A percentile compares a stretch with the other conserved stretches of the same genome.
These are phyloP conservation scores for Fusarium protoensiforme DNA, from an alignment of 2,329 filamentous ascomycete species.

Conservation along the genomic window DNA sequence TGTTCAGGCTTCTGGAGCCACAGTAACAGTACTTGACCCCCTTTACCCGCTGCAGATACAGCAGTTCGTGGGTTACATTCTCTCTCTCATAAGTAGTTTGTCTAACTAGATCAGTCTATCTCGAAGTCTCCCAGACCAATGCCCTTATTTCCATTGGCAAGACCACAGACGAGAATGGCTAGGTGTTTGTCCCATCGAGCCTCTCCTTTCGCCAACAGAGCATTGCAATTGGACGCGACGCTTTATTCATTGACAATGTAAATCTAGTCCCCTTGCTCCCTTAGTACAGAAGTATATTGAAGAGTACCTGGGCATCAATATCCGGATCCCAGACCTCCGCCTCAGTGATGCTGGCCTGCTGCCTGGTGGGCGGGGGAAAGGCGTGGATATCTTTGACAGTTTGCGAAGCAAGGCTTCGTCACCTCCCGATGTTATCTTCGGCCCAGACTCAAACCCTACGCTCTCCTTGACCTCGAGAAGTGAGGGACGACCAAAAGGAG, in stretches of 20 bases:
- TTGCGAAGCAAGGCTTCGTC: conserved; percentile 61
- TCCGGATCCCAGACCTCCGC: conserved; percentile 78
- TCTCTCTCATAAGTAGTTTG: neutral
- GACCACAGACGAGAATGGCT: conserved; percentile 60
- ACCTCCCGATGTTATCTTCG: conserved; percentile 79
- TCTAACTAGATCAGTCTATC: conserved; percentile 61
- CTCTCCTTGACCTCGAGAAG: conserved; percentile 79
- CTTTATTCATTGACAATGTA: conserved; percentile 4
- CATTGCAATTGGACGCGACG: neutral
- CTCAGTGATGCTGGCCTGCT: conserved; percentile 78
- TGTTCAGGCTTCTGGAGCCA: conserved; percentile 64
- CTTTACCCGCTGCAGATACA: conserved; percentile 44
- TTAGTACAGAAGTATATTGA: conserved; percentile 73
- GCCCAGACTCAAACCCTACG: conserved; percentile 85
- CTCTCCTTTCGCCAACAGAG: neutral
- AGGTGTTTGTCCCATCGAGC: neutral
- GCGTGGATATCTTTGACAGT: conserved; percentile 73
- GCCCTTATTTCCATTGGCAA: conserved; percentile 76
- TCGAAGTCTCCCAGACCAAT: conserved; percentile 81
- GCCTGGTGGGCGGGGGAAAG: conserved; percentile 73
- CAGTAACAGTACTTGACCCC: conserved; percentile 78
- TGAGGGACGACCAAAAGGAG: conserved; percentile 85
- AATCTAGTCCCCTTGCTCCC: conserved; percentile 58
- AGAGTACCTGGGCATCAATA: conserved; percentile 77
- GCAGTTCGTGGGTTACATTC: conserved; percentile 13